These are phyloP conservation scores for Candida coquimbonensis DNA, from an alignment of 805 yeast genomes.

Conservation along the genomic window DNA sequence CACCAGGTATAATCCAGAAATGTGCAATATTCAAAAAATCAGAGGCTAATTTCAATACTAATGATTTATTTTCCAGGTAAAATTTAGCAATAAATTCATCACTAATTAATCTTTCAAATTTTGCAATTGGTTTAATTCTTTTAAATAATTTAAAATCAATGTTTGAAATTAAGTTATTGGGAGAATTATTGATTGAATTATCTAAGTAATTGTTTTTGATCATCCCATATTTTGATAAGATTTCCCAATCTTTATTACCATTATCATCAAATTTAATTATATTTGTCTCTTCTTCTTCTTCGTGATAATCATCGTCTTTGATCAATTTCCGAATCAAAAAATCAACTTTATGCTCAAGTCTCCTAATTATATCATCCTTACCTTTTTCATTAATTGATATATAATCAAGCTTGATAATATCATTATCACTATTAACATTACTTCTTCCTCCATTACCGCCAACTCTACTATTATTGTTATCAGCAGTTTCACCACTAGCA, in stretches of 20 bases:
- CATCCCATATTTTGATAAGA: conserved; percentile 8
- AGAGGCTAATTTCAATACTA: conserved; percentile 39
- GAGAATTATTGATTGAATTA: conserved; percentile 26
- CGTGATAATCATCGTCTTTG: neutral
- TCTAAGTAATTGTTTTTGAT: conserved; percentile 19
- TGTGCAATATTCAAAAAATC: conserved; percentile 47
- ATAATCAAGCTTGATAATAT: neutral
- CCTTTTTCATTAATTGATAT: neutral
- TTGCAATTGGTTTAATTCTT: conserved; percentile 19
- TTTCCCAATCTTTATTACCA: conserved; percentile 8
- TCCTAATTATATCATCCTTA: conserved; percentile 5
- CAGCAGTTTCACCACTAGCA: too few relatives aligned
- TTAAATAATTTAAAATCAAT: conserved; percentile 35
- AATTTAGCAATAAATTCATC: conserved; percentile 38
- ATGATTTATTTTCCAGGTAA: conserved; percentile 34
- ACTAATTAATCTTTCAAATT: conserved; percentile 29
- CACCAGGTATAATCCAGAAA: conserved; percentile 59
- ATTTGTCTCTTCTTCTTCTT: conserved; percentile 5
- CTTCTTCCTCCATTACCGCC: conserved; percentile 12
- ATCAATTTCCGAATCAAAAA: conserved; percentile 23
- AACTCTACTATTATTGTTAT: conserved; percentile 5
- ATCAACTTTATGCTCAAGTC: conserved; percentile 15
- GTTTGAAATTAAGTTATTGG: conserved; percentile 29
- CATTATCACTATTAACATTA: conserved; percentile 7
- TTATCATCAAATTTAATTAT: neutral